Evolutionary conservation across 2,329 filamentous ascomycete species (phyloP), one percentile per base, ranked within the genome.

Genomic region (Didymella exigua): DNA sequence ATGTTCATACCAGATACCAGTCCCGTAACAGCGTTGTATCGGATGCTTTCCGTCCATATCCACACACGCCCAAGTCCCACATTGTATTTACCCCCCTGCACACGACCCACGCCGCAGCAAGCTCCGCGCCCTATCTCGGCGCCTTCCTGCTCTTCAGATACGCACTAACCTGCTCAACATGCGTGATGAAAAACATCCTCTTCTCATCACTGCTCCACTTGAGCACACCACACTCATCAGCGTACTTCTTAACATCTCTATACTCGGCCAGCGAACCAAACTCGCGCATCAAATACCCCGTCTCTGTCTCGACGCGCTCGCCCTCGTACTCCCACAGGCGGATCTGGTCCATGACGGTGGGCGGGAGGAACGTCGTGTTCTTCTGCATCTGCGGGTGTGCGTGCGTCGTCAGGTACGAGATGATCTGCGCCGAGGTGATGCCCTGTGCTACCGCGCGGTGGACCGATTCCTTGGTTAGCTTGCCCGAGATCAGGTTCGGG

Each of bases 331-430:
- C 93, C 95, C 95, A 99, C 18, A 99, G 85, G 2, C 93, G 85
- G 68, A 99, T 97, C 79, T 99, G 95, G 76, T 99, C 95, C 60
- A 97, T 91, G 14, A 99, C 95, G 0, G 96, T 98, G 0, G 95
- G 93, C 1, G 96, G 95, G 2, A 99, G 83, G 14, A 96, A 85
- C 1, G 93, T 89, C 0, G 85, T 83, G 37, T 84, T 82, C 59
- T 89, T 88, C 66, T 89, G 87, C 85, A 99, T 91, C 75, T 98
- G 91, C 38, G 96, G 92, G 77, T 99, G 95, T 0, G 95, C 95
- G 76, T 99, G 93, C 4, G 90, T 89, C 7, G 89, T 87, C 1
- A 99, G 86, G 77, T 98, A 99, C 16, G 89, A 87, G 67, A 99
- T 93, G 74, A 99, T 96, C 74, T 99, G 95, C 66, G 96, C 89